Conservation (phyloP, 2,329 filamentous ascomycete species). For the Coleophoma crateriformis region DNA sequence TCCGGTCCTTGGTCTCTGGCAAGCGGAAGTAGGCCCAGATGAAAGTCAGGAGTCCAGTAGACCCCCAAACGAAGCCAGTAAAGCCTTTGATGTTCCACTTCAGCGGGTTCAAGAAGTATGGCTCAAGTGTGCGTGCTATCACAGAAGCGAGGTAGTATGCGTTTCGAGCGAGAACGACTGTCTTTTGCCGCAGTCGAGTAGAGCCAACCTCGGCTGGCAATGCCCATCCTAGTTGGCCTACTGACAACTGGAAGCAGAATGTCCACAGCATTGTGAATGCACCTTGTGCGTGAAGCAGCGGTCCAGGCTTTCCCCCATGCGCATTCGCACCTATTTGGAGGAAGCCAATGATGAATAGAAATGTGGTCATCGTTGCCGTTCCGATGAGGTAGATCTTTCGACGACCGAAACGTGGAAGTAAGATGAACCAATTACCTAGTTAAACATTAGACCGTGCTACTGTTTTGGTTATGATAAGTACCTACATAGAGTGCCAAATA, state of each 20-base stretch:
- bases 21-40: conserved; percentile 31
- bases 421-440: conserved; percentile 39
- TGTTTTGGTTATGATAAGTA: background rate
- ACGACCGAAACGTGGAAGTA: conserved; percentile 39
- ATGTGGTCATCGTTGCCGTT: conserved; percentile 33
- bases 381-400: conserved; percentile 44
- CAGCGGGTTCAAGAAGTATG: conserved; percentile 37
- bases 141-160: conserved; percentile 28
- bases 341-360: conserved; percentile 39
- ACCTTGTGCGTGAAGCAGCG: conserved; percentile 10
- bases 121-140: conserved; percentile 21
- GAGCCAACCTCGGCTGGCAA: conserved; percentile 29
- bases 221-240: conserved; percentile 31
- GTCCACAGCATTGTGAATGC: conserved; percentile 23
- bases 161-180: conserved; percentile 21
- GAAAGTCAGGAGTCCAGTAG: conserved; percentile 29
- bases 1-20: conserved; percentile 35
- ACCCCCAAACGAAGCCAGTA: conserved; percentile 35
- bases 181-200: conserved; percentile 27
- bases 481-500: conserved; percentile 30
- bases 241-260: conserved; percentile 27
- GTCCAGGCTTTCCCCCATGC: conserved; percentile 21
- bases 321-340: conserved; percentile 7
- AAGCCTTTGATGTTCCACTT: conserved; percentile 42
- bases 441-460: background rate